Percentiles rank a stretch among this genome's conserved stretches.
Conservation (phyloP, 2,329 filamentous ascomycete species). For the Fusarium odoratissimum region DNA sequence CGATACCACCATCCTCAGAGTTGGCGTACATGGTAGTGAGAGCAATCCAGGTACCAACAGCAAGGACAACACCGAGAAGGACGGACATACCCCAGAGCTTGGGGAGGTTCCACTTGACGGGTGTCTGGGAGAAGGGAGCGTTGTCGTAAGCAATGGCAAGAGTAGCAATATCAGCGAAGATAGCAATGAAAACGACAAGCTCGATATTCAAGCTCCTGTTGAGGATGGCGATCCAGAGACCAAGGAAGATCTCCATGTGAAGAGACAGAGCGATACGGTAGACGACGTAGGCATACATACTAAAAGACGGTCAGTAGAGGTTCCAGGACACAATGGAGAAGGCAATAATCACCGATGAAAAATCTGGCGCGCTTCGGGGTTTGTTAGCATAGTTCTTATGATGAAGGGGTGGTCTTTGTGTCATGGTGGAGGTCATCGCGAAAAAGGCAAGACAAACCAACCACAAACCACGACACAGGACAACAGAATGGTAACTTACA, state of each 20-base stretch:
- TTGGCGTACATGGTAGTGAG: slow-evolving; percentile 84
- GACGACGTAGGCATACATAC: slow-evolving; percentile 96
- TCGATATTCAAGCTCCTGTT: slow-evolving; percentile 87
- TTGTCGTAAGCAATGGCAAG: slow-evolving; percentile 95
- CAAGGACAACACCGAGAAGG: slow-evolving; percentile 82
- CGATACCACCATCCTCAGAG: slow-evolving; percentile 80
- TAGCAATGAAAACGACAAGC: slow-evolving; percentile 90
- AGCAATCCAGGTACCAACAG: slow-evolving; percentile 87
- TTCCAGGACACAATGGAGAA: too few species aligned
- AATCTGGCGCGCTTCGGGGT: too few species aligned
- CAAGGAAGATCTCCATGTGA: slow-evolving; percentile 91
- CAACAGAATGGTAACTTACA: too few species aligned
- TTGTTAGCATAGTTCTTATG: too few species aligned
- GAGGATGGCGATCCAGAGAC: slow-evolving; percentile 89
- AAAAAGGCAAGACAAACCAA: too few species aligned
- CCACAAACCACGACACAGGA: too few species aligned
- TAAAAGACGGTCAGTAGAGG: slow-evolving; percentile 45
- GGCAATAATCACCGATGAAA: too few species aligned
- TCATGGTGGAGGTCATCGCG: too few species aligned
- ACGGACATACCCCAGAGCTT: slow-evolving; percentile 95
- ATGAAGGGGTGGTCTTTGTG: too few species aligned
- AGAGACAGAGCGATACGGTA: slow-evolving; percentile 94
- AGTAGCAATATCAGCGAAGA: slow-evolving; percentile 93
- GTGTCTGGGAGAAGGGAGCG: slow-evolving; percentile 84
- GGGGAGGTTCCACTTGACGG: slow-evolving; percentile 95